A percentile compares a stretch with the other conserved stretches of the same genome.
phyloP scores from a whole-genome alignment of 2,329 filamentous ascomycete genomes.

The Claviceps humidiphila region DNA sequence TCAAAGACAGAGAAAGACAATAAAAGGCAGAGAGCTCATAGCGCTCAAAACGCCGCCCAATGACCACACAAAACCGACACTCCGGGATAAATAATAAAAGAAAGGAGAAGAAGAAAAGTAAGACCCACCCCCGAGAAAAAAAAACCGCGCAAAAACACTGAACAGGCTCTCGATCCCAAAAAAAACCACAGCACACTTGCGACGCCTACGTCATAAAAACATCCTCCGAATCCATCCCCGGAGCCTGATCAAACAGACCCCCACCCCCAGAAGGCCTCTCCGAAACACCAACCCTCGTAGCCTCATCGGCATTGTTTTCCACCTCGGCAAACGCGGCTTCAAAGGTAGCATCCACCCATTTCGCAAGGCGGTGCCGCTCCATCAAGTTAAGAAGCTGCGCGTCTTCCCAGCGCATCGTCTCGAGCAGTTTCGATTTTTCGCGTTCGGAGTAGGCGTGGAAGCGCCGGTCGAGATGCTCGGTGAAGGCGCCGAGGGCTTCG shows the following conservation, averaged over 20 bases:
- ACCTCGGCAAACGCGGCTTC: constrained; percentile 24
- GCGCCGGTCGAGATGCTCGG: constrained; percentile 46
- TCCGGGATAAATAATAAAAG: not conserved
- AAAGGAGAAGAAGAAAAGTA: not conserved
- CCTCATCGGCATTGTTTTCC: constrained; percentile 19
- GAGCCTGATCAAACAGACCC: not conserved
- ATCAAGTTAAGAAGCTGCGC: constrained; percentile 45
- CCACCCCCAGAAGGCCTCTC: not conserved
- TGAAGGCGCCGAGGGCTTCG: constrained; percentile 45
- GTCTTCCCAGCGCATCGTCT: constrained; percentile 64
- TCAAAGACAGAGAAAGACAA: not conserved
- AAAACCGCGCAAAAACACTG: no score
- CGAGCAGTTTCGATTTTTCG: constrained; percentile 52
- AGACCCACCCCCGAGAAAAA: no score
- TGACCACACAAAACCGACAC: not conserved
- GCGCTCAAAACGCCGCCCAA: constrained; percentile 1
- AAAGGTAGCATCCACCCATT: constrained; percentile 43
- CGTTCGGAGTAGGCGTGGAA: constrained; percentile 47
- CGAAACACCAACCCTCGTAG: constrained; percentile 10
- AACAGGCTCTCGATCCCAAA: no score
- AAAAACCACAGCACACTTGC: no score
- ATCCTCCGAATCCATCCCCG: not conserved
- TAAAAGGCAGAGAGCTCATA: not conserved
- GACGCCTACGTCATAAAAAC: not conserved
- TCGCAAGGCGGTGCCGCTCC: constrained; percentile 52